Base-by-base conservation (phyloP, 306 rosid genomes). In the Trichosanthes truncata region DNA sequence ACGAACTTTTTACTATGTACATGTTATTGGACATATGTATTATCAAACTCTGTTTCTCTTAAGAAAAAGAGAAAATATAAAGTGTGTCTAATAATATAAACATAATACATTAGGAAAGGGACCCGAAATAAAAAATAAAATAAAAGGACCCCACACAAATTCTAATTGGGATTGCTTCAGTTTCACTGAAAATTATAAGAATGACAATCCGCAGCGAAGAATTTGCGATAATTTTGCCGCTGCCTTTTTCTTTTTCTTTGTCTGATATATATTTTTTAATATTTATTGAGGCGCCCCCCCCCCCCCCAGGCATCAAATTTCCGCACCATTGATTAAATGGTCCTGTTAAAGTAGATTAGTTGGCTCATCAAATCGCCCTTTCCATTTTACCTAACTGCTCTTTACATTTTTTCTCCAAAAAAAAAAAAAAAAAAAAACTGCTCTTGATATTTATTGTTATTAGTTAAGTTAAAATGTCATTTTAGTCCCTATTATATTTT, bases 281-380 rank as follows among this genome's bases (percentile, higher is more conserved):
- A 17, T n/a, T n/a, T 55, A 17, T 55, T 20, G 23, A 17, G n/a
- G 66, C 4, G 18, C 66, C 66, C 66, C 66, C 15, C 15, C 4
- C 36, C 66, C 66, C 66, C 66, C 15, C 15, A 3, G 56, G 56
- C 56, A 18, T 60, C 7, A 10, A 25, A 26, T 61, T 29, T 61
- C 20, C 20, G 9, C 40, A 10, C 41, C 41, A 62, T 62, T 6
- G n/a, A 12, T 12, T 26, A 35, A 35, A 21, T 25, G 14, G 13
- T 17, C 68, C 43, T 31, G 17, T 35, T 20, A 69, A 43, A 25
- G 55, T 46, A 23, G 77, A 49, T 72, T 72, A 43, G 77, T 72
- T 72, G 77, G 57, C 77, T 72, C 12, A 72, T 72, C 77, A 72
- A 72, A 72, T 72, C 77, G 33, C 77, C 4, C 31, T 71, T 72